Conservation (phyloP, 805 yeast genomes). For the Ogataea allantospora region DNA sequence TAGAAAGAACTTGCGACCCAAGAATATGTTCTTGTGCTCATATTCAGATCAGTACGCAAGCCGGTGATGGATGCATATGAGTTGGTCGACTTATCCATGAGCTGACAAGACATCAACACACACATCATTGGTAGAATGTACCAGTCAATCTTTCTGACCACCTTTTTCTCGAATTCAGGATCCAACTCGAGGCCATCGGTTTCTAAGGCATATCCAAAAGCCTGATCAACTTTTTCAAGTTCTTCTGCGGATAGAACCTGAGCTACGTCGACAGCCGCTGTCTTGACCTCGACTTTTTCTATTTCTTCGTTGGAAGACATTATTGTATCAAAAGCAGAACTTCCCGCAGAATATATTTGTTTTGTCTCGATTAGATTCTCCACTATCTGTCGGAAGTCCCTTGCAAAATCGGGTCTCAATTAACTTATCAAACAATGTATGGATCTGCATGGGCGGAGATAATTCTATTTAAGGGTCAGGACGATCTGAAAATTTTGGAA, state of each 20-base stretch:
- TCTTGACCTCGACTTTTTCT: background rate
- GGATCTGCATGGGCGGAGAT: background rate
- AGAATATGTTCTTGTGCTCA: slow-evolving; percentile 37
- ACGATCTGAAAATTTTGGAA: too few species aligned
- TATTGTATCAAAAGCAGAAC: too few species aligned
- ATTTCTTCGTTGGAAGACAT: background rate
- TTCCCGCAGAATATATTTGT: too few species aligned
- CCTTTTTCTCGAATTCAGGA: slow-evolving; percentile 31
- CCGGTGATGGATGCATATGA: slow-evolving; percentile 41
- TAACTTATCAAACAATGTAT: too few species aligned
- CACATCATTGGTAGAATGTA: slow-evolving; percentile 38
- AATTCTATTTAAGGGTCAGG: background rate
- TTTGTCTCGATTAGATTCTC: too few species aligned
- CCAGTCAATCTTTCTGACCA: slow-evolving; percentile 39
- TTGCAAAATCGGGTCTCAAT: too few species aligned
- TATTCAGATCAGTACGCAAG: slow-evolving; percentile 33
- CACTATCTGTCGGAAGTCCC: too few species aligned
- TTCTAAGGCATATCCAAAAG: slow-evolving; percentile 36
- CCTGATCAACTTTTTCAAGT: slow-evolving; percentile 38
- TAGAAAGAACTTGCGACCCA: slow-evolving; percentile 48
- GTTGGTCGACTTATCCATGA: slow-evolving; percentile 41
- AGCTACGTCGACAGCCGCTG: background rate
- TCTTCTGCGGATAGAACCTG: slow-evolving; percentile 12
- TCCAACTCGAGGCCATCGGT: slow-evolving; percentile 18
- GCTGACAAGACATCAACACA: slow-evolving; percentile 36